Base-by-base conservation (phyloP, 345 rosid genomes). In the Garcia nutans region DNA sequence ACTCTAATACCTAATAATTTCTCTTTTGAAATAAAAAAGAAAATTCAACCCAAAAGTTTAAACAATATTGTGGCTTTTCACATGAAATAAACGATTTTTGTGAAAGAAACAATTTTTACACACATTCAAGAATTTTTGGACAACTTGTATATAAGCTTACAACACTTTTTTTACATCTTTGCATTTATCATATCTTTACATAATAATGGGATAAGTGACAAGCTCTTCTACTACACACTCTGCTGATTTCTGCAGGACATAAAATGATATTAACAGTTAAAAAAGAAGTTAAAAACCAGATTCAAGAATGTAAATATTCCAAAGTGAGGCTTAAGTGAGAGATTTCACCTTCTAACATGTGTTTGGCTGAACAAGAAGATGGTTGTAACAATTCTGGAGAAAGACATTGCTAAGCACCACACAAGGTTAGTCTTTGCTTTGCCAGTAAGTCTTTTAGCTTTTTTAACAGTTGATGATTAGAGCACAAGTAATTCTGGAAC, bases 381-480 rank as follows among this genome's bases (percentile, higher is more conserved):
- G n/a, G 33, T 8, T 1, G 2, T 13, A 19, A 66, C 50, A 13
- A 50, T 50, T 45, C 49, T 61, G 68, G 22, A 54, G 5, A 5
- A 56, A 6, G n/a, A 24, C 7, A 28, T n/a, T 24, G 62, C 62
- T 84, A 85, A 7, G 93, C 83, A 61, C 90, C 87, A 80, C 97
- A 95, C 74, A 92, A 68, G 68, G 96, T 88, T 49, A 84, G 82
- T 45, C 91, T 86, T 82, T 89, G 99, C 85, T 88, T 96, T 10
- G 80, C 79, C n/a, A 92, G 83, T 74, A 90, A 72, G 56, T 89
- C 93, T 80, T 85, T 93, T 20, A 96, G 89, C 72, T 93, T 87
- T 85, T 77, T 85, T 73, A 92, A 55, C n/a, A 85, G 93, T 65
- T 85, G 78, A 63, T 86, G 88, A 74, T 89, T 87, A 2, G 88